Conservation (phyloP, 2,329 filamentous ascomycete genomes). For the Penicillium sp. region DNA sequence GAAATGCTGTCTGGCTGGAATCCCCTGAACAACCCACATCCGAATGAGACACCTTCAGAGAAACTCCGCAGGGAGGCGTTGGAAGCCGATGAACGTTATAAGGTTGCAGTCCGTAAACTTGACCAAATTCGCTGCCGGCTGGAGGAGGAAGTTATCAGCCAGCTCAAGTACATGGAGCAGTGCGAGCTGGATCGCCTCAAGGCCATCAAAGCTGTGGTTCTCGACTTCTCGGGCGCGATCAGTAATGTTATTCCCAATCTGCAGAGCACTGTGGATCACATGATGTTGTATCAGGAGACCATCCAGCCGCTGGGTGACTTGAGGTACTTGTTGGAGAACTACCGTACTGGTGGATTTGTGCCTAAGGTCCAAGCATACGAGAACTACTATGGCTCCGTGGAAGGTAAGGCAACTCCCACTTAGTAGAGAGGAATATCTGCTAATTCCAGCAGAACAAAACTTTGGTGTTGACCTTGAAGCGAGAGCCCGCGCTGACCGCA, state of each 20-base stretch:
- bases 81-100: constrained; percentile 92
- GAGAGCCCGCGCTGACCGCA: constrained; percentile 85
- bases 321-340: constrained; percentile 92
- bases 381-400: constrained; percentile 98
- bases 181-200: constrained; percentile 95
- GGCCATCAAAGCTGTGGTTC: constrained; percentile 95
- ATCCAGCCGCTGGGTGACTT: constrained; percentile 90
- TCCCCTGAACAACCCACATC: constrained; percentile 79
- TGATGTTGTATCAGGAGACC: constrained; percentile 99
- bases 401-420: constrained; percentile 48
- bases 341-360: constrained; percentile 87
- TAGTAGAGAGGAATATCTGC: background rate
- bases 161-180: constrained; percentile 92
- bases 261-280: constrained; percentile 93
- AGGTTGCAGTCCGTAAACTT: constrained; percentile 75
- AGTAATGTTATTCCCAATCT: constrained; percentile 96
- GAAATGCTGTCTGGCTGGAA: constrained; percentile 94
- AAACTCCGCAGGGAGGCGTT: constrained; percentile 81
- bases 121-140: constrained; percentile 88
- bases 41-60: constrained; percentile 89
- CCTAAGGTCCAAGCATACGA: constrained; percentile 92
- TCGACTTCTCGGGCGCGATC: constrained; percentile 95
- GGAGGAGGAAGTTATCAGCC: constrained; percentile 91
- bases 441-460: constrained; percentile 65
- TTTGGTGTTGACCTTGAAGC: constrained; percentile 98